Percentiles rank a stretch among this genome's conserved stretches.
phyloP scores from a whole-genome alignment of 176 grass and related monocot species.

The Poa pratensis region DNA sequence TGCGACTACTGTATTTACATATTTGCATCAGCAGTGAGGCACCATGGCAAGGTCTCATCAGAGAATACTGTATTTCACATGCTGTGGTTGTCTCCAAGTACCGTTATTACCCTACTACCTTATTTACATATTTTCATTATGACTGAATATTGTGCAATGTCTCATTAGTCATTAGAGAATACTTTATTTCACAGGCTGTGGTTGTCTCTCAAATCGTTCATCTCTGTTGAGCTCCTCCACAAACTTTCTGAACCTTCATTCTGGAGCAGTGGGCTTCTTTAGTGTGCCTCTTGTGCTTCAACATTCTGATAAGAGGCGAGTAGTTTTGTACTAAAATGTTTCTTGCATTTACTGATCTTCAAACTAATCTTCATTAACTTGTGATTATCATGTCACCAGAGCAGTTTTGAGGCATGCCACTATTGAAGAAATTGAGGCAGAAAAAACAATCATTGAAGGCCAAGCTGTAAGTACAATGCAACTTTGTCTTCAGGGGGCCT shows the following conservation, averaged over 20 bases:
- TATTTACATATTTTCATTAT: neutral
- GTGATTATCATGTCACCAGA: constrained; percentile 56
- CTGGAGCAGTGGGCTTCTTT: constrained; percentile 35
- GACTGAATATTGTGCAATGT: neutral
- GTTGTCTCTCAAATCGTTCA: constrained; percentile 22
- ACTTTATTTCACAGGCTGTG: constrained; percentile 38
- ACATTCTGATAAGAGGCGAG: constrained; percentile 48
- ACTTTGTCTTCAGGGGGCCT: neutral
- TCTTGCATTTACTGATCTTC: neutral
- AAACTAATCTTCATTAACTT: constrained; percentile 38
- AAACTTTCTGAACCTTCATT: constrained; percentile 29
- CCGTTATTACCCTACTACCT: neutral
- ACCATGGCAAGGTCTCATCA: neutral
- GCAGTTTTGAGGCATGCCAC: constrained; percentile 84
- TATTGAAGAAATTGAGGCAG: constrained; percentile 93
- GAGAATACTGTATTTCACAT: neutral
- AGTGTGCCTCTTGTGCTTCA: constrained; percentile 37
- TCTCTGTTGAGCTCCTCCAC: constrained; percentile 8
- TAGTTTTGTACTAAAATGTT: constrained; percentile 24
- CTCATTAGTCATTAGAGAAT: constrained; percentile 9
- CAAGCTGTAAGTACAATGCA: constrained; percentile 62
- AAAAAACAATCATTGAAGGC: constrained; percentile 86
- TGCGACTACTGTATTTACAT: neutral
- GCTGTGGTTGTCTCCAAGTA: constrained; percentile 27
- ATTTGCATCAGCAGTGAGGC: constrained; percentile 3